Evolutionary conservation across 1,284 basidiomycete species (phyloP), one percentile per base, ranked within the genome.

Genomic region (Dichomitus squalens): DNA sequence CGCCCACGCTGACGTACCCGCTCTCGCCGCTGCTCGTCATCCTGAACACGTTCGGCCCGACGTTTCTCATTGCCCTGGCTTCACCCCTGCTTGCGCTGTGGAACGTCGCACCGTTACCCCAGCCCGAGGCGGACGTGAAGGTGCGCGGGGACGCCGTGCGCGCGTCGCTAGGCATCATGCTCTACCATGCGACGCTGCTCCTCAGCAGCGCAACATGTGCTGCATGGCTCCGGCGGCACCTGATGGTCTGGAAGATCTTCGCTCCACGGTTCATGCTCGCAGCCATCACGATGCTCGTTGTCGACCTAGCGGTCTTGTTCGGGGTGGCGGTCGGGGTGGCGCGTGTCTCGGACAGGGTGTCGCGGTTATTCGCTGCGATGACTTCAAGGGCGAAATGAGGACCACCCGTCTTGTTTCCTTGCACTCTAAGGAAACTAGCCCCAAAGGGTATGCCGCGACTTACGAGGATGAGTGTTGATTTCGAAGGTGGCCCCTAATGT

Each of bases 181-280:
- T 87, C 2, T 96, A 96, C 70, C 89, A 90, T 69, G 73, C 82
- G 3, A 67, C 78, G 3, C 70, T 97, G 29, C 73, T 93, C 0
- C 70, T 96, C 6, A 86, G 90, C 3, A 85, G 86, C 8, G 87
- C 93, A 4, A 72, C 86, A 5, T 89, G 87, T 58, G 88, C 94
- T 0, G 89, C 90, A 3, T 83, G 86, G 68, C 78, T 98, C 53
- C 75, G 95, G 55, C 73, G 96, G 39, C 97, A 99, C 73, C 73
- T 99, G 64, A 98, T 99, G 96, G 95, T 98, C 35, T 99, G 96
- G 95, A 98, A 98, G 75, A 89, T 98, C 5, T 99, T 98, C 71
- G 95, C 95, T 29, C 97, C 97, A 50, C 78, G 96, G 58, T 96
- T 96, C 70, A 96, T 98, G 88, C 72, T 85, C 14, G 89, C 84